Conservation (phyloP, 768 basidiomycete species). For the Pulveroboletus frians region DNA sequence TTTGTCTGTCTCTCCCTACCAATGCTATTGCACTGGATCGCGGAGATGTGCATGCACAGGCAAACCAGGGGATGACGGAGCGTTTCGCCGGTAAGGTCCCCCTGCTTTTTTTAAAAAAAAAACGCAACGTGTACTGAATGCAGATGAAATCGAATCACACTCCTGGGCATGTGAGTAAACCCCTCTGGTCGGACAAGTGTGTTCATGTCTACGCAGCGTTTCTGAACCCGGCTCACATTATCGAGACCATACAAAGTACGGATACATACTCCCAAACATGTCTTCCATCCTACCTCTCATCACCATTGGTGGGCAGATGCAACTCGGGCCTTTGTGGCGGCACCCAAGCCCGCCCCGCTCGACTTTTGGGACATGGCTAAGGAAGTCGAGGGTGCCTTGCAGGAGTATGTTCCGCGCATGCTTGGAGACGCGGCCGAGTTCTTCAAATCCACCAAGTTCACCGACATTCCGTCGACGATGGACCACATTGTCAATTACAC, state of each 20-base stretch:
- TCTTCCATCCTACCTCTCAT: background rate
- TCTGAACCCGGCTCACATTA: background rate
- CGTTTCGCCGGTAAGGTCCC: background rate
- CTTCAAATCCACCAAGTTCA: slow-evolving; percentile 5
- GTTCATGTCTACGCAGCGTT: slow-evolving; percentile 1
- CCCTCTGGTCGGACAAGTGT: background rate
- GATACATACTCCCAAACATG: background rate
- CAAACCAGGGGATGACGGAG: background rate
- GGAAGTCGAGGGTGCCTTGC: slow-evolving; percentile 1
- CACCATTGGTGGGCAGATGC: background rate
- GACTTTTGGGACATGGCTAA: slow-evolving; percentile 15
- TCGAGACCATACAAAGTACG: slow-evolving; percentile 3
- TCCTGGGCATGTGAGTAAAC: background rate
- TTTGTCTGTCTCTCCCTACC: background rate
- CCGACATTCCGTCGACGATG: slow-evolving; percentile 2
- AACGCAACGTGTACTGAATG: background rate
- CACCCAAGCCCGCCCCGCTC: background rate
- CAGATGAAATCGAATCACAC: background rate
- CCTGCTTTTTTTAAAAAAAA: background rate
- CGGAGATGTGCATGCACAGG: too few relatives aligned
- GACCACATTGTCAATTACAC: slow-evolving; percentile 10
- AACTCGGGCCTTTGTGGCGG: background rate
- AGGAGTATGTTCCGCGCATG: slow-evolving; percentile 1
- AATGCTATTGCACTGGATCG: too few relatives aligned
- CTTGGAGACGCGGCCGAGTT: background rate